Evolutionary conservation across 805 yeast species (phyloP).

Genomic region (Spencermartinsiella europaea): DNA sequence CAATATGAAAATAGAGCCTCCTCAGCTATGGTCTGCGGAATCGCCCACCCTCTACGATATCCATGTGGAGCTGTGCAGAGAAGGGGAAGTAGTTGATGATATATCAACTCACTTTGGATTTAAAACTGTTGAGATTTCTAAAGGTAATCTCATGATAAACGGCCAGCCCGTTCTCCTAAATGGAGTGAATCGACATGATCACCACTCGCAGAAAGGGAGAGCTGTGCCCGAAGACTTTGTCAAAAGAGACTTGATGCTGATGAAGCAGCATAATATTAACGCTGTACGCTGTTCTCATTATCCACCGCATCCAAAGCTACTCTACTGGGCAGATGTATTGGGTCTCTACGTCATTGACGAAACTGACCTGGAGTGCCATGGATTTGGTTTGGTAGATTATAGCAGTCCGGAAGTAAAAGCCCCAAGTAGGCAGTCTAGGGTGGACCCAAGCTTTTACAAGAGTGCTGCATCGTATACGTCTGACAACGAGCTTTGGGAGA

Average conservation of each 20-base stretch:
- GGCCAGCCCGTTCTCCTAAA: conserved; percentile 29
- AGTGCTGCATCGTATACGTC: conserved; percentile 28
- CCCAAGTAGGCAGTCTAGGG: conserved; percentile 3
- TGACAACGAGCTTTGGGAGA: conserved; percentile 32
- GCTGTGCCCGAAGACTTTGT: conserved; percentile 35
- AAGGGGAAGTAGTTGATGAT: conserved; percentile 12
- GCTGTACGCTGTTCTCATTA: conserved; percentile 37
- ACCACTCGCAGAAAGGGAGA: conserved; percentile 33
- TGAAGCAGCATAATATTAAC: conserved; percentile 35
- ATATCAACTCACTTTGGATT: conserved; percentile 30
- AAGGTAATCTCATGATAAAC: conserved; percentile 30
- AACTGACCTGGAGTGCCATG: conserved; percentile 38
- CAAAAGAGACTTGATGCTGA: conserved; percentile 29
- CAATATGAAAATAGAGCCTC: conserved; percentile 16
- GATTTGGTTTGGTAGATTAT: conserved; percentile 20
- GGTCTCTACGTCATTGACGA: conserved; percentile 37
- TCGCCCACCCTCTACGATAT: conserved; percentile 30
- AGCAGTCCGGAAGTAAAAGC: background rate
- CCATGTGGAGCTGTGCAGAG: conserved; percentile 15
- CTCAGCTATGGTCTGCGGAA: conserved; percentile 35
- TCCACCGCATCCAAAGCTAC: conserved; percentile 34
- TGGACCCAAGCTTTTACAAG: conserved; percentile 12
- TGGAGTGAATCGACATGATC: conserved; percentile 38
- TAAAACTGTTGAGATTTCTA: conserved; percentile 27
- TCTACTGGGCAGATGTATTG: conserved; percentile 30